Conservation (phyloP, 2,329 filamentous ascomycete genomes). For the Dactylonectria estremocensis region DNA sequence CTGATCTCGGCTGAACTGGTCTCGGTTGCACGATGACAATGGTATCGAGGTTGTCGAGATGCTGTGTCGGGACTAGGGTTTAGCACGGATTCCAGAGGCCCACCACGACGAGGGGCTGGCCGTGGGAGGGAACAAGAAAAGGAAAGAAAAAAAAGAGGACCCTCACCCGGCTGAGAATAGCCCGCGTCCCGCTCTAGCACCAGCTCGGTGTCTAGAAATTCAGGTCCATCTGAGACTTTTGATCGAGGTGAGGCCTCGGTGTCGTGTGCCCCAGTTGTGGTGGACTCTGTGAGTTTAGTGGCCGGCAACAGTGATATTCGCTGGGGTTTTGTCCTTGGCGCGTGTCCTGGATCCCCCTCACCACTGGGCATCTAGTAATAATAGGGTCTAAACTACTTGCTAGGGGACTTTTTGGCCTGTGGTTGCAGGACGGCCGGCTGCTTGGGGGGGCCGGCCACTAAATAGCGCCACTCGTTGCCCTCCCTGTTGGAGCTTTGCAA, state of each 20-base stretch:
- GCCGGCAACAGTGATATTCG: background rate
- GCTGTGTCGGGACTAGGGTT: conserved; percentile 6
- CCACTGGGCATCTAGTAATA: background rate
- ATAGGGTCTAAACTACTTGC: background rate
- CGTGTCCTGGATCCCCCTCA: background rate
- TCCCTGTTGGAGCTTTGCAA: background rate
- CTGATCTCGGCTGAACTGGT: background rate
- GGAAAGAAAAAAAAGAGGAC: conserved; percentile 4
- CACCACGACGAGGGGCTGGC: background rate
- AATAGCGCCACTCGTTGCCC: background rate
- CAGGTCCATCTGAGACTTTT: conserved; percentile 7
- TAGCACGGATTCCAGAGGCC: conserved; percentile 8
- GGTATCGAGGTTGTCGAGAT: background rate
- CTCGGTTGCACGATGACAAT: background rate
- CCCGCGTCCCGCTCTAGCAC: conserved; percentile 20
- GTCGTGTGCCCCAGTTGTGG: conserved; percentile 27
- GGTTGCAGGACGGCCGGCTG: background rate
- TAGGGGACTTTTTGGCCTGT: background rate
- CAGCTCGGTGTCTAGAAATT: background rate
- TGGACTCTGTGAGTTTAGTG: background rate
- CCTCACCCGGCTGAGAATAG: conserved; percentile 3
- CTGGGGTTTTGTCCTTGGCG: background rate
- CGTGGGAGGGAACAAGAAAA: background rate
- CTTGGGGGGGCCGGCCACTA: background rate
- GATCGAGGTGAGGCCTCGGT: conserved; percentile 25